A percentile compares a stretch with the other conserved stretches of the same genome.
These are phyloP conservation scores for Lagenaria siceraria DNA, from an alignment of 306 rosid genomes.

Conservation along the genomic window DNA sequence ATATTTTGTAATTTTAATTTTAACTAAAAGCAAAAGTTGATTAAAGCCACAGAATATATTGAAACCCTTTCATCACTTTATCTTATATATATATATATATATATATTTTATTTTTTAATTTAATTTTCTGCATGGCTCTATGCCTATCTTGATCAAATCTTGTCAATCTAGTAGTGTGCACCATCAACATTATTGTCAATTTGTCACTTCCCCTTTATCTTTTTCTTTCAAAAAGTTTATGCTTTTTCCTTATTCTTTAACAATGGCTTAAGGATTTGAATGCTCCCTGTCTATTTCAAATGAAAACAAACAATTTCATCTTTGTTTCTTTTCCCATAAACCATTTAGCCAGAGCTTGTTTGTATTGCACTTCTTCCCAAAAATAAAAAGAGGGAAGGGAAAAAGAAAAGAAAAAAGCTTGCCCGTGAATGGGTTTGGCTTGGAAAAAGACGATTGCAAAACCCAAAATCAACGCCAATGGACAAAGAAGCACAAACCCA, in stretches of 20 bases:
- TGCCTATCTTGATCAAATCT: not conserved
- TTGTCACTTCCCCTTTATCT: not conserved
- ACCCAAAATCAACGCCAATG: conserved; percentile 21
- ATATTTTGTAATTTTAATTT: not conserved
- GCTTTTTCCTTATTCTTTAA: not conserved
- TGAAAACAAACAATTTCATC: not conserved
- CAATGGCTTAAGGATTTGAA: not conserved
- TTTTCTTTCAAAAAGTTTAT: not conserved
- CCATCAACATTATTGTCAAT: not conserved
- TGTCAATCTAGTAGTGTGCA: not conserved
- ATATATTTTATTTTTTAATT: not conserved
- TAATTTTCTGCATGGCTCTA: not conserved
- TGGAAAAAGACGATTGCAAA: conserved; percentile 44
- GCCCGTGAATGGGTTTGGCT: conserved; percentile 1
- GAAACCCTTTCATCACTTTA: not conserved
- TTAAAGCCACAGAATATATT: conserved; percentile 15
- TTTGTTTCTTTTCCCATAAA: not conserved
- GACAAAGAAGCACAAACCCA: conserved; percentile 18
- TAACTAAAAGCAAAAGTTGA: conserved; percentile 22
- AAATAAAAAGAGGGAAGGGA: not conserved
- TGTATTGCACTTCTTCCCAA: conserved; percentile 10
- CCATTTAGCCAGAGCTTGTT: conserved; percentile 9
- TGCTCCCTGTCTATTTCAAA: not conserved
- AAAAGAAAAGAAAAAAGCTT: too few relatives aligned
- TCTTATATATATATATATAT: too few relatives aligned